These are phyloP conservation scores for Xylariaceae sp. DNA, from an alignment of 2,329 filamentous ascomycete species.

Conservation along the genomic window DNA sequence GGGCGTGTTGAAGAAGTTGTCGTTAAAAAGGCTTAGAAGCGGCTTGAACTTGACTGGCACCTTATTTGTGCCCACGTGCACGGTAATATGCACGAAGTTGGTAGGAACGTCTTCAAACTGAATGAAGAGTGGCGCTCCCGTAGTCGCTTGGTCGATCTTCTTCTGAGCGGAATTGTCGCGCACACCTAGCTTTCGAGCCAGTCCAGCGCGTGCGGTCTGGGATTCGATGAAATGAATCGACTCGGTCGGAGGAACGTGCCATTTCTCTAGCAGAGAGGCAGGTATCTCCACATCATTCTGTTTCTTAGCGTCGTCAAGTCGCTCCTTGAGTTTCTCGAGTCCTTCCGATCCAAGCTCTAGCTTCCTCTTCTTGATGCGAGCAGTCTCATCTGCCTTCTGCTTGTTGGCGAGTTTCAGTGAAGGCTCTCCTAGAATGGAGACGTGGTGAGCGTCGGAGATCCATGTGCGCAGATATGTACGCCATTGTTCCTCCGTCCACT, in stretches of 20 bases:
- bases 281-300: conserved; percentile 89
- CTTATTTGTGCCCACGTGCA: conserved; percentile 72
- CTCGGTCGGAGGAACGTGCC: conserved; percentile 76
- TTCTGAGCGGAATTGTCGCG: conserved; percentile 66
- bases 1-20: conserved; percentile 93
- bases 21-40: conserved; percentile 74
- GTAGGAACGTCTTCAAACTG: conserved; percentile 94
- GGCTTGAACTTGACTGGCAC: conserved; percentile 81
- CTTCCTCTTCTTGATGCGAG: conserved; percentile 72
- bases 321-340: conserved; percentile 65
- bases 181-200: conserved; percentile 65
- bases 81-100: conserved; percentile 80
- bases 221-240: conserved; percentile 95
- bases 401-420: conserved; percentile 73
- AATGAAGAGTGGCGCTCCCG: conserved; percentile 73
- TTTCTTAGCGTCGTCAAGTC: conserved; percentile 75
- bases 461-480: conserved; percentile 74
- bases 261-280: conserved; percentile 69
- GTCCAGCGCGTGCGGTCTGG: conserved; percentile 74
- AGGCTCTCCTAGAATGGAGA: conserved; percentile 83
- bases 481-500: conserved; percentile 84
- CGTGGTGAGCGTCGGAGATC: conserved; percentile 78
- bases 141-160: conserved; percentile 63
- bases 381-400: conserved; percentile 75
- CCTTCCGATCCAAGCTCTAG: conserved; percentile 76